phyloP scores from a whole-genome alignment of 306 rosid genomes.

The Pueraria montana region DNA sequence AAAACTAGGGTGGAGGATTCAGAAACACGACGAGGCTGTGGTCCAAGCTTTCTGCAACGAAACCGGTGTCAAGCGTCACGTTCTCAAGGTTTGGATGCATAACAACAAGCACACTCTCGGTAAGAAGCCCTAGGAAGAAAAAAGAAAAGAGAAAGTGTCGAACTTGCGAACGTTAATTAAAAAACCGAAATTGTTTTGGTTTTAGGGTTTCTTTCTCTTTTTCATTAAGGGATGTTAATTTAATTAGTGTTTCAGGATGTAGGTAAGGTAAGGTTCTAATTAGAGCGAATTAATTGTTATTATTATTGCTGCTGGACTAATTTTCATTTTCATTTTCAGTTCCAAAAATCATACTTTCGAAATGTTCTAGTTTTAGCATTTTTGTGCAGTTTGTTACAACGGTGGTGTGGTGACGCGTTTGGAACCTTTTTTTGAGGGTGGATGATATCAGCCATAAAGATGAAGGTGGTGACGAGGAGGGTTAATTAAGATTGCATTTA shows the following conservation, averaged over 20 bases:
- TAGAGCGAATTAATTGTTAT: constrained; percentile 16
- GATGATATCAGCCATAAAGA: constrained; percentile 26
- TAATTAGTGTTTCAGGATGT: constrained; percentile 34
- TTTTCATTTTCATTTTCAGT: constrained; percentile 42
- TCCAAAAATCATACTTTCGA: constrained; percentile 15
- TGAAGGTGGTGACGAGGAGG: constrained; percentile 22
- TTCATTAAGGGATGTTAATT: not conserved
- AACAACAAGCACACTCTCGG: constrained; percentile 99
- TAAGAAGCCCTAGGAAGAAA: constrained; percentile 98
- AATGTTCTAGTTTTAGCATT: not conserved
- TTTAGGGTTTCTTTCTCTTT: constrained; percentile 61
- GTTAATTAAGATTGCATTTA: constrained; percentile 40
- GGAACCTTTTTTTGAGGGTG: not conserved
- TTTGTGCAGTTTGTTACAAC: not conserved
- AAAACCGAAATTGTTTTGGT: constrained; percentile 8
- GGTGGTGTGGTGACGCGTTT: constrained; percentile 22
- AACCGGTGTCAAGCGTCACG: constrained; percentile 87
- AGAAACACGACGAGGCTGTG: constrained; percentile 83
- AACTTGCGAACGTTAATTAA: not conserved
- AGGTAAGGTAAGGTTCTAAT: constrained; percentile 24
- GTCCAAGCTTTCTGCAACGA: constrained; percentile 86
- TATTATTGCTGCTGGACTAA: constrained; percentile 50
- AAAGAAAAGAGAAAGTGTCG: too few species aligned
- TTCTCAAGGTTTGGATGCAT: constrained; percentile 99
- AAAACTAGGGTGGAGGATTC: constrained; percentile 90